phyloP scores from a whole-genome alignment of 805 yeast species.

The Saccharomycopsis fermentans region DNA sequence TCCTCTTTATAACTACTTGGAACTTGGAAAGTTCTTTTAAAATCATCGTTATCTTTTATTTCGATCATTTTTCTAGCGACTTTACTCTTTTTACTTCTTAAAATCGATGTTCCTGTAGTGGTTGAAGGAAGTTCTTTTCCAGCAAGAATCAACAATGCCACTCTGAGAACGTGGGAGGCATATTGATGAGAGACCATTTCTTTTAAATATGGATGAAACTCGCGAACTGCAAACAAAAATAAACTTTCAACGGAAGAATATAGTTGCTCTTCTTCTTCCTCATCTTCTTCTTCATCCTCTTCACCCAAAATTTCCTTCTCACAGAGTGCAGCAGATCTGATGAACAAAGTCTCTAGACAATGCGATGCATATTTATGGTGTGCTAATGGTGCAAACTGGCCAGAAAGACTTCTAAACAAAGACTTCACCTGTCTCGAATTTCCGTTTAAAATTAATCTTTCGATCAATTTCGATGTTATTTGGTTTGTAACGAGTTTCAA shows the following conservation, averaged over 20 bases:
- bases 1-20: slow-evolving; percentile 61
- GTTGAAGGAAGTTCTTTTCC: slow-evolving; percentile 75
- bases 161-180: slow-evolving; percentile 79
- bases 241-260: slow-evolving; percentile 54
- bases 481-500: slow-evolving; percentile 87
- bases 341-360: slow-evolving; percentile 77
- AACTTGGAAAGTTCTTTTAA: slow-evolving; percentile 48
- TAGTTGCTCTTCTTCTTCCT: slow-evolving; percentile 28
- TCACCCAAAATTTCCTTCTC: slow-evolving; percentile 59
- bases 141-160: slow-evolving; percentile 57
- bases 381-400: slow-evolving; percentile 67
- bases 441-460: slow-evolving; percentile 65
- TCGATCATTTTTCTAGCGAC: slow-evolving; percentile 92
- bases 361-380: slow-evolving; percentile 91
- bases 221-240: slow-evolving; percentile 55
- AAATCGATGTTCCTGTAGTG: slow-evolving; percentile 53
- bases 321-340: slow-evolving; percentile 60
- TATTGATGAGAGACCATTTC: slow-evolving; percentile 65
- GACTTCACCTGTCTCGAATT: slow-evolving; percentile 53
- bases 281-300: slow-evolving; percentile 25
- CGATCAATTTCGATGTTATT: slow-evolving; percentile 87
- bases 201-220: slow-evolving; percentile 48
- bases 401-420: slow-evolving; percentile 56
- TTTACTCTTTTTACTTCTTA: slow-evolving; percentile 75
- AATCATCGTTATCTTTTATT: slow-evolving; percentile 67